Conservation (phyloP, 2,329 filamentous ascomycete species). For the Apiospora arundinis region DNA sequence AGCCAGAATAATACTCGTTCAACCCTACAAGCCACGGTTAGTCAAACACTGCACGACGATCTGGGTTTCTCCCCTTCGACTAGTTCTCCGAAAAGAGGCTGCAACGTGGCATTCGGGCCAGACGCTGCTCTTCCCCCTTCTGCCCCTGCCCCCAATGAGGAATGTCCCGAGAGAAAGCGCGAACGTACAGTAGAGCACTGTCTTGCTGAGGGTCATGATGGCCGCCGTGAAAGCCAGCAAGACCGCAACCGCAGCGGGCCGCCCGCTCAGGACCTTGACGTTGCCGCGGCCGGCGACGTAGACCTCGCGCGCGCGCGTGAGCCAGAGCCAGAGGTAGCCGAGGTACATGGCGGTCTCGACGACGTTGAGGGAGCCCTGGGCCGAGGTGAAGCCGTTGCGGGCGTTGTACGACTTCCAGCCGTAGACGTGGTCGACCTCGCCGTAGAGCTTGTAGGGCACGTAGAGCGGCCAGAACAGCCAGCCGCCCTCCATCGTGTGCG, state of each 20-base stretch:
- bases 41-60: background rate
- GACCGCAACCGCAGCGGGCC: slow-evolving; percentile 51
- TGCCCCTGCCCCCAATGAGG: background rate
- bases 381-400: slow-evolving; percentile 76
- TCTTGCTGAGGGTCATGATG: slow-evolving; percentile 68
- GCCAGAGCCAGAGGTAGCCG: slow-evolving; percentile 57
- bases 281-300: slow-evolving; percentile 28
- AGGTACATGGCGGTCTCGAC: slow-evolving; percentile 71
- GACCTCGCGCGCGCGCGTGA: slow-evolving; percentile 30
- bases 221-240: slow-evolving; percentile 58
- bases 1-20: slow-evolving; percentile 62
- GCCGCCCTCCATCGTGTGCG: slow-evolving; percentile 82
- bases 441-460: slow-evolving; percentile 82
- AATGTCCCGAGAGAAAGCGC: background rate
- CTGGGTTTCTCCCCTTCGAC: background rate
- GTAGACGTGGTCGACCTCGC: slow-evolving; percentile 80
- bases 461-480: slow-evolving; percentile 74
- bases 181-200: slow-evolving; percentile 63
- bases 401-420: slow-evolving; percentile 74
- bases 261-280: slow-evolving; percentile 47
- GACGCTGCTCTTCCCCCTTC: background rate
- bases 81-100: too few relatives aligned
- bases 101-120: too few relatives aligned
- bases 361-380: slow-evolving; percentile 73
- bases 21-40: slow-evolving; percentile 48